Percentiles rank a stretch among this genome's conserved stretches.
These are phyloP conservation scores for Blastobotrys persicus DNA, from an alignment of 1,139 yeast genomes.

Conservation along the genomic window DNA sequence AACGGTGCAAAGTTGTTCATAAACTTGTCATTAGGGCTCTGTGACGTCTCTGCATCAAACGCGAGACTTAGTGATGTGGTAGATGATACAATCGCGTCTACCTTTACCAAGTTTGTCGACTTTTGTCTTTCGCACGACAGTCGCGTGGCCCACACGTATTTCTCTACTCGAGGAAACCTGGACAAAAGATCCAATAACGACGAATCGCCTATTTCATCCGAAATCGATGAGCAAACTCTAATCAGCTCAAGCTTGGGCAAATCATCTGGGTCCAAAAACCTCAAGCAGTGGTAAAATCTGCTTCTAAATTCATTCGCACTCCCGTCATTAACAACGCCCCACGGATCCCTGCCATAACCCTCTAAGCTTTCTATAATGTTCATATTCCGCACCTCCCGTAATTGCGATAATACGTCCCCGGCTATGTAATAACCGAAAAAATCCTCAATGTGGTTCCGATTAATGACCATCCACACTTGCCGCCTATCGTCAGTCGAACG, in stretches of 20 bases:
- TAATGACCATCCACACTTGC: slow-evolving; percentile 17
- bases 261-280: slow-evolving; percentile 12
- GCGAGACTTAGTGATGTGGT: slow-evolving; percentile 12
- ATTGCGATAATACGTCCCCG: slow-evolving; percentile 12
- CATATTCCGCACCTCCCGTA: slow-evolving; percentile 14
- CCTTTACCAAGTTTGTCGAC: background rate
- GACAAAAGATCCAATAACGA: slow-evolving; percentile 10
- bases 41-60: slow-evolving; percentile 4
- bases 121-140: background rate
- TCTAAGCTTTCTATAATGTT: slow-evolving; percentile 14
- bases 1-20: slow-evolving; percentile 6
- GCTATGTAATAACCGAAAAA: slow-evolving; percentile 13
- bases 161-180: slow-evolving; percentile 15
- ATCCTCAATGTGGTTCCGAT: slow-evolving; percentile 3
- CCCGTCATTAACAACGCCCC: background rate
- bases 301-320: background rate
- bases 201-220: slow-evolving; percentile 7
- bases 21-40: too few relatives aligned
- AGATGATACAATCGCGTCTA: slow-evolving; percentile 8
- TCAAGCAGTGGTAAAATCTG: too few relatives aligned
- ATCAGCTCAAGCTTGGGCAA: slow-evolving; percentile 16
- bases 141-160: slow-evolving; percentile 17
- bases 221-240: slow-evolving; percentile 12
- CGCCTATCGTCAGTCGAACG: slow-evolving; percentile 7
- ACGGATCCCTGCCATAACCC: background rate